Percentiles rank a stretch among this genome's conserved stretches.
These are phyloP conservation scores for Blastocystis hominis DNA, from an alignment of 352 stramenopile genomes.

Conservation along the genomic window DNA sequence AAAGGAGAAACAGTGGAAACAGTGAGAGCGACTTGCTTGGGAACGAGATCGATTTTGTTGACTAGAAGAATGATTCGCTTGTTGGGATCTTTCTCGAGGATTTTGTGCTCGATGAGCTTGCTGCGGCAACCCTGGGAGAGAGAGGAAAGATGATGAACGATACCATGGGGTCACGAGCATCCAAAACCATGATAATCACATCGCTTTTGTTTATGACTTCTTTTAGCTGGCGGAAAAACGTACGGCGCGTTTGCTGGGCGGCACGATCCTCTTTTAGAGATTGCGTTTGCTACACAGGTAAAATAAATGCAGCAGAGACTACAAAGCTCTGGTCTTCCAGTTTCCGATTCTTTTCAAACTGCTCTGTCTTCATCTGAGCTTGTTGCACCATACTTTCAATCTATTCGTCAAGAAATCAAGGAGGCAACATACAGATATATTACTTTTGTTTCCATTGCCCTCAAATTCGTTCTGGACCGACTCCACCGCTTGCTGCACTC, in stretches of 20 bases:
- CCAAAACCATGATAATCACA: slow-evolving; percentile 90
- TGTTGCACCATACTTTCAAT: slow-evolving; percentile 2
- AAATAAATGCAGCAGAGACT: too few species aligned
- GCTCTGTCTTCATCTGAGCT: not conserved
- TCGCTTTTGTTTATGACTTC: slow-evolving; percentile 90
- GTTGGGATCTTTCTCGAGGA: slow-evolving; percentile 76
- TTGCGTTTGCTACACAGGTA: not conserved
- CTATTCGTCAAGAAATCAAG: not conserved
- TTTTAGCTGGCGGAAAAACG: slow-evolving; percentile 87
- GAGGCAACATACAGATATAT: not conserved
- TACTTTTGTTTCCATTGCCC: too few species aligned
- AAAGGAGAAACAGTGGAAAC: not conserved
- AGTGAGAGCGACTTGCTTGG: slow-evolving; percentile 64
- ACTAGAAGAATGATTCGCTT: slow-evolving; percentile 93
- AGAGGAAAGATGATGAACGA: not conserved
- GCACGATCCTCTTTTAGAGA: slow-evolving; percentile 1
- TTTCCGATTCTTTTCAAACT: not conserved
- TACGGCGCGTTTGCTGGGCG: slow-evolving; percentile 69
- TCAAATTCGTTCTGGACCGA: not conserved
- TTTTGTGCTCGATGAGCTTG: slow-evolving; percentile 81
- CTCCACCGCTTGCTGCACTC: not conserved
- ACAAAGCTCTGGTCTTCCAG: not conserved
- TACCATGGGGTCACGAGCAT: slow-evolving; percentile 84
- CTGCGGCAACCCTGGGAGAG: slow-evolving; percentile 72
- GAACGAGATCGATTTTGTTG: slow-evolving; percentile 98